A percentile compares a stretch with the other conserved stretches of the same genome.
These are phyloP conservation scores for Leishmania lainsoni DNA, from an alignment of 208 protist genomes.

Conservation along the genomic window DNA sequence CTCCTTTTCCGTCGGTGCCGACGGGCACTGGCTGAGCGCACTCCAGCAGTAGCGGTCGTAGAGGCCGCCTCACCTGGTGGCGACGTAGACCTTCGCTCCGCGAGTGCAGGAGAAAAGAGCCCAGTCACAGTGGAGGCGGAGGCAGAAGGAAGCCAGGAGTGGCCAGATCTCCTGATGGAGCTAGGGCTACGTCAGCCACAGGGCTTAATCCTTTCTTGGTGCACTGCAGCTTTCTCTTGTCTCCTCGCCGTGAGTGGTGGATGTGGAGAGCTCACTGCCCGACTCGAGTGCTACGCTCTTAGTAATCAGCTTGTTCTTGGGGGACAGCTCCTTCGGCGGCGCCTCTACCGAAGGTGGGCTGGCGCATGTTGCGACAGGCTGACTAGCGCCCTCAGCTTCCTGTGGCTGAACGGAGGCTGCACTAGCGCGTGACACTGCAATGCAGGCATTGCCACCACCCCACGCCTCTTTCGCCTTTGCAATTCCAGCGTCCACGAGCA, in stretches of 20 bases:
- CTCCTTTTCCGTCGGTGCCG: not conserved
- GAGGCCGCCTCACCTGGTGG: not conserved
- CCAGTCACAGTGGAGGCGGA: not conserved
- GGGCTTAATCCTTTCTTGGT: not conserved
- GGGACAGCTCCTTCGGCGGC: constrained; percentile 13
- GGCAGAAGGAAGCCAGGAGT: not conserved
- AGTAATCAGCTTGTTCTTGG: constrained; percentile 22
- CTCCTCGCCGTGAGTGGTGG: not conserved
- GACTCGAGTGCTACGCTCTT: constrained; percentile 3
- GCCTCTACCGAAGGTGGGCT: constrained; percentile 17
- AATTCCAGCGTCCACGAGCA: constrained; percentile 33
- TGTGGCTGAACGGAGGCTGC: not conserved
- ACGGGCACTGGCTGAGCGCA: constrained; percentile 12
- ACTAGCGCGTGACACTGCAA: not conserved
- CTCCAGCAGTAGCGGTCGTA: not conserved
- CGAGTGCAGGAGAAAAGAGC: not conserved
- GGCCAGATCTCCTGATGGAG: not conserved
- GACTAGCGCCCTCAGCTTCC: not conserved
- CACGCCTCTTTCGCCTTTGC: constrained; percentile 35
- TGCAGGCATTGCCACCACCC: constrained; percentile 11
- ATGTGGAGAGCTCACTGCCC: not conserved
- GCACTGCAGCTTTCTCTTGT: not conserved
- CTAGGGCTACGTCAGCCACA: not conserved
- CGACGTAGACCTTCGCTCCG: not conserved
- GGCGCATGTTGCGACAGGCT: not conserved